Conservation (phyloP, 805 yeast genomes). For the Nakazawaea ishiwadae region DNA sequence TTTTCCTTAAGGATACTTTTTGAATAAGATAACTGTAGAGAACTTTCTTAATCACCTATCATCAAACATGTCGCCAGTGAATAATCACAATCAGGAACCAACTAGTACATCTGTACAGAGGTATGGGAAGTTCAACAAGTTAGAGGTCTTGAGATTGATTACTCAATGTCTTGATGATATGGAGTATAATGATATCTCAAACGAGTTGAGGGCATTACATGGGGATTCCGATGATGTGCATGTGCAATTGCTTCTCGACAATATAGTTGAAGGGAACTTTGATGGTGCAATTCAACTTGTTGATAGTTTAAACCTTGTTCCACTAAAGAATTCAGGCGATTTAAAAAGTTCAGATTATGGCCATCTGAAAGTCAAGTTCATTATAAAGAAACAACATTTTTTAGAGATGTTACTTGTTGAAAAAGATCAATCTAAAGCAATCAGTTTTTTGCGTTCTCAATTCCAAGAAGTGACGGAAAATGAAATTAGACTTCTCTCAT, state of each 20-base stretch:
- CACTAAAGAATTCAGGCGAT: constrained; percentile 3
- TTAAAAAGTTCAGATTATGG: background rate
- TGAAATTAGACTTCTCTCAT: constrained; percentile 16
- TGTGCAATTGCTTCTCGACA: constrained; percentile 33
- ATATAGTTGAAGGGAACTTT: constrained; percentile 38
- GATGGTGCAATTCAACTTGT: constrained; percentile 29
- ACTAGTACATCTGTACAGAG: too few relatives aligned
- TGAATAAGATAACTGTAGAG: too few relatives aligned
- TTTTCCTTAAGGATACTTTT: too few relatives aligned
- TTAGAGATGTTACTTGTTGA: constrained; percentile 34
- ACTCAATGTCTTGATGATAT: constrained; percentile 46
- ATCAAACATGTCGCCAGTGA: too few relatives aligned
- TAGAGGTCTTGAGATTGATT: constrained; percentile 24
- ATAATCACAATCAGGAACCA: too few relatives aligned
- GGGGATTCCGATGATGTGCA: constrained; percentile 5
- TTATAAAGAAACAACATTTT: constrained; percentile 34
- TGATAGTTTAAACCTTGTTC: constrained; percentile 3
- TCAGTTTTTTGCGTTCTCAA: constrained; percentile 31
- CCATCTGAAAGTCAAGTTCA: constrained; percentile 20
- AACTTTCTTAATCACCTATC: too few relatives aligned
- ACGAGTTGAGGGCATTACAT: constrained; percentile 28
- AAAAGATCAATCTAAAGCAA: constrained; percentile 27
- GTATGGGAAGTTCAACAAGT: constrained; percentile 9
- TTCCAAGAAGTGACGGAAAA: constrained; percentile 20
- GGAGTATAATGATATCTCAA: constrained; percentile 38